Evolutionary conservation across 2,329 filamentous ascomycete species (phyloP), one percentile per base, ranked within the genome.

Genomic region (Trichoderma sp.): DNA sequence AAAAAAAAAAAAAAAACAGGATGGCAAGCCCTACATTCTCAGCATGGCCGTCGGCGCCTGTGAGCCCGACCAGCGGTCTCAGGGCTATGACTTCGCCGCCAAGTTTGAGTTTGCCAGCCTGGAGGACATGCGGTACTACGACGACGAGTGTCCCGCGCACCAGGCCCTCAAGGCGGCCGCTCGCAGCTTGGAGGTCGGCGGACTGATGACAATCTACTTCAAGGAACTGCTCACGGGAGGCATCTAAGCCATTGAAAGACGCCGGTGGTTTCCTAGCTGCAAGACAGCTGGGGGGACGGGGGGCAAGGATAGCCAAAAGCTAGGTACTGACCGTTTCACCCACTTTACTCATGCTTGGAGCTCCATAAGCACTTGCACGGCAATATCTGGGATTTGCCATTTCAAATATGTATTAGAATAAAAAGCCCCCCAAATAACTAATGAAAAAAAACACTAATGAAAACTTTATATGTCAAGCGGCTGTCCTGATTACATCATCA

Each of bases 91-190:
- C 8, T 74, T 92, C 65, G 83, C 87, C 18, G 86, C 86, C 59
- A 86, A 88, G 76, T 88, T 85, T 51, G 85, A 86, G 58, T 93
- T 93, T 75, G 84, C 85, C 56, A 89, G 80, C 69, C 74, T 88
- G 66, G 89, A 89, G 14, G 90, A 92, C 76, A 88, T 92, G 86
- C 83, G 86, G 73, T 93, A 86, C 80, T 93, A 91, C 77, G 90
- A 92, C 76, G 81, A 82, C 11, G 82, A 76, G 66, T 85, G 83
- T 73, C 69, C 74, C n/a, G 82, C 81, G 2, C 83, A 85, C 71
- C 73, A 74, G 68, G 76, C 71, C 28, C 78, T 85, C 69, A 84
- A 83, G 77, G 74, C 73, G 39, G 71, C 73, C 2, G 79, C 78
- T 16, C 74, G 74, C 71, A 73, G 68, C 21, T 70, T 83, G 30